These are phyloP conservation scores for Lindgomyces ingoldianus DNA, from an alignment of 495 filamentous ascomycete genomes.

Conservation along the genomic window DNA sequence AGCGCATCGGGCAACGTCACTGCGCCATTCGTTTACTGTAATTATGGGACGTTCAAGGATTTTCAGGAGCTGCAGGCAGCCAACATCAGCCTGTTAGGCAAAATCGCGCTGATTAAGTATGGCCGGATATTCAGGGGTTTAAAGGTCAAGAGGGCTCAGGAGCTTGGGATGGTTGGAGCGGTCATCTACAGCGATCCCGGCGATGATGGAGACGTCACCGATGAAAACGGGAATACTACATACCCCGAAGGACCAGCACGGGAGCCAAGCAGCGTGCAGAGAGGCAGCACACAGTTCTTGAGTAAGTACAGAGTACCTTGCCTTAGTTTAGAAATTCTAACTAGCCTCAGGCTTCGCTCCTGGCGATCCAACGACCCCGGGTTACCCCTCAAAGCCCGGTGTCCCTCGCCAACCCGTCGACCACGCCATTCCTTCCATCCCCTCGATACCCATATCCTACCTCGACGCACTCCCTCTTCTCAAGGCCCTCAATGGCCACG, in stretches of 20 bases:
- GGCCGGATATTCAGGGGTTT: constrained; percentile 85
- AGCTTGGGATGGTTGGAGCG: constrained; percentile 85
- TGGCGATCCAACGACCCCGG: constrained; percentile 81
- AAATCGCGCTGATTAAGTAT: constrained; percentile 86
- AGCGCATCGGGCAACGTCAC: constrained; percentile 90
- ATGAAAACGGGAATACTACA: constrained; percentile 72
- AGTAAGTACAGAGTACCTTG: constrained; percentile 54
- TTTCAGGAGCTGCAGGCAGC: constrained; percentile 79
- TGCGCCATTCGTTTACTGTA: constrained; percentile 78
- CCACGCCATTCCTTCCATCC: constrained; percentile 74
- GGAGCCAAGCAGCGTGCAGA: constrained; percentile 84
- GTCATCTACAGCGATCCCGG: constrained; percentile 88
- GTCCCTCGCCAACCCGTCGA: constrained; percentile 73
- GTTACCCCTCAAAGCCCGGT: constrained; percentile 90
- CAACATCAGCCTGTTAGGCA: constrained; percentile 74
- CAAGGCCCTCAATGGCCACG: constrained; percentile 84
- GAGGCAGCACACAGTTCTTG: constrained; percentile 86
- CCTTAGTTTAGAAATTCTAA: neutral
- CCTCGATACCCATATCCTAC: constrained; percentile 91
- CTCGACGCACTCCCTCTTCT: constrained; percentile 80
- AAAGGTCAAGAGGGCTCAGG: constrained; percentile 90
- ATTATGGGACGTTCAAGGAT: constrained; percentile 83
- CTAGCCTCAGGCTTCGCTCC: constrained; percentile 55
- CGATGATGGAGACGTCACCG: constrained; percentile 79
- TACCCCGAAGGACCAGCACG: constrained; percentile 89